These are phyloP conservation scores for Leonotis leonurus DNA, from an alignment of 257 asterid species.

Conservation along the genomic window DNA sequence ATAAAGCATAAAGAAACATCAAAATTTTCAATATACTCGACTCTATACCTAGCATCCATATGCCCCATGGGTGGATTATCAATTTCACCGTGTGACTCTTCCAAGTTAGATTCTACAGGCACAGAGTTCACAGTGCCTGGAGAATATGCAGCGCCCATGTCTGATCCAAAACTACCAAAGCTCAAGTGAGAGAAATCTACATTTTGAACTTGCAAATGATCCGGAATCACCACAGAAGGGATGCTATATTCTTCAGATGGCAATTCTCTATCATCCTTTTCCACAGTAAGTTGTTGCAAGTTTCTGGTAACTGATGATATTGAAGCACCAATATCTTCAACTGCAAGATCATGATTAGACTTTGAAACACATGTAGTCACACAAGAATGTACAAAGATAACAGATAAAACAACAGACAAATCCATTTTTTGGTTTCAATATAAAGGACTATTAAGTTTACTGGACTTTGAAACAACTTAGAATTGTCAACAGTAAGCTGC, in stretches of 20 bases:
- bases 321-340: conserved; percentile 45
- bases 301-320: conserved; percentile 58
- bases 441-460: not conserved
- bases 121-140: conserved; percentile 44
- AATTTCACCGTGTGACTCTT: conserved; percentile 42
- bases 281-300: conserved; percentile 57
- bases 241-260: conserved; percentile 43
- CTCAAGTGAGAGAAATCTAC: conserved; percentile 83
- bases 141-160: conserved; percentile 32
- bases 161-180: conserved; percentile 90
- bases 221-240: conserved; percentile 82
- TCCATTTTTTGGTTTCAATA: not conserved
- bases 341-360: conserved; percentile 37
- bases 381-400: not conserved
- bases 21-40: not conserved
- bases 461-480: not conserved
- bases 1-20: not conserved
- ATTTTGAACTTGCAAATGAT: conserved; percentile 75
- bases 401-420: not conserved
- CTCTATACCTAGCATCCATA: conserved; percentile 45
- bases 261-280: conserved; percentile 41
- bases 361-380: conserved; percentile 9
- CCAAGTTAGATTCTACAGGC: conserved; percentile 50
- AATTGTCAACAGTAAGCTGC: not conserved
- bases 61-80: conserved; percentile 50